A percentile compares a stretch with the other conserved stretches of the same genome.
Conservation (phyloP, 495 filamentous ascomycete genomes). For the Hypoxylon subgilvum region DNA sequence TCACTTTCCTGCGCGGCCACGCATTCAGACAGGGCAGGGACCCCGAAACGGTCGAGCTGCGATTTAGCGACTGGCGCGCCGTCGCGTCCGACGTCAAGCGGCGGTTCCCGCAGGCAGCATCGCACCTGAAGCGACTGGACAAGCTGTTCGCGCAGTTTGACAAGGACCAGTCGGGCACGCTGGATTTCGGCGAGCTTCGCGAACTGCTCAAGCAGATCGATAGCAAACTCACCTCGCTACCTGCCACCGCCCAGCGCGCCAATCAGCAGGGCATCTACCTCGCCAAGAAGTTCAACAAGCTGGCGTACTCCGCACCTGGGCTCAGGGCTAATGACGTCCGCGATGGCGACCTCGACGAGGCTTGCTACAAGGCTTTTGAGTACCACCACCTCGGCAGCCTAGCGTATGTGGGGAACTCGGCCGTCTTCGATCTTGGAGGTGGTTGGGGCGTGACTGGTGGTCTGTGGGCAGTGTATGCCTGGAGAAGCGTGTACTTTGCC, state of each 20-base stretch:
- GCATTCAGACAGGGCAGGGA: conserved; percentile 92
- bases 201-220: conserved; percentile 91
- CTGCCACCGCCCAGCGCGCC: conserved; percentile 93
- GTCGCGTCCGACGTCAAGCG: conserved; percentile 83
- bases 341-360: conserved; percentile 90
- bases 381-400: conserved; percentile 91
- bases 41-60: conserved; percentile 79
- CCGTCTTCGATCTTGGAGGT: conserved; percentile 81
- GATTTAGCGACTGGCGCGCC: conserved; percentile 83
- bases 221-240: conserved; percentile 82
- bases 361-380: conserved; percentile 93
- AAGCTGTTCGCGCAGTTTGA: conserved; percentile 90
- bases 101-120: conserved; percentile 90
- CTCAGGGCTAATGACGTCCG: conserved; percentile 77
- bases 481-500: conserved; percentile 96
- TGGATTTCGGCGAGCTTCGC: conserved; percentile 89
- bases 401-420: conserved; percentile 95
- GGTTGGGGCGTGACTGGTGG: conserved; percentile 84
- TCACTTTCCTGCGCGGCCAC: conserved; percentile 84
- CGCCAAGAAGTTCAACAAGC: conserved; percentile 90
- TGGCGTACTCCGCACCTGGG: conserved; percentile 79
- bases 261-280: conserved; percentile 97
- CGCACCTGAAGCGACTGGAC: conserved; percentile 87
- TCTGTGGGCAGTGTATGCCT: conserved; percentile 92
- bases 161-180: conserved; percentile 86